These are phyloP conservation scores for Alnus glutinosa DNA, from an alignment of 306 rosid genomes.

Conservation along the genomic window DNA sequence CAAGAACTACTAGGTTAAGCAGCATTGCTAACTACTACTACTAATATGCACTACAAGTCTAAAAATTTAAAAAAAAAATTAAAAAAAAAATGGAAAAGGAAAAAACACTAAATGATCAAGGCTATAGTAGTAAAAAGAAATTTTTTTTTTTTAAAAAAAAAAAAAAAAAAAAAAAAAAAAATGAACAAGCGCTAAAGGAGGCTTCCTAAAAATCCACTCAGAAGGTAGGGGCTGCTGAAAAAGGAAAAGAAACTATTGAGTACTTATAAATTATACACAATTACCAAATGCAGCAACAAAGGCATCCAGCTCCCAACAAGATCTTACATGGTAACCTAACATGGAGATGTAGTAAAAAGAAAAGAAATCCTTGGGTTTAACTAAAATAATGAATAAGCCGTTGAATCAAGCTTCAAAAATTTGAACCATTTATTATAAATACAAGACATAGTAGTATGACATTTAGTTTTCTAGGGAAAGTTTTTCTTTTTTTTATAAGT, in stretches of 20 bases:
- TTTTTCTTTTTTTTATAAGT: too few relatives aligned
- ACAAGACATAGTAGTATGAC: too few relatives aligned
- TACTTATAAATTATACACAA: background rate
- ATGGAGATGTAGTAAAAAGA: background rate
- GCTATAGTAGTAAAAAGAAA: background rate
- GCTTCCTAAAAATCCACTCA: background rate
- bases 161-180: too few relatives aligned
- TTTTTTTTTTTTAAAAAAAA: background rate
- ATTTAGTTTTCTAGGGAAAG: too few relatives aligned
- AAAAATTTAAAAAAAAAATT: background rate
- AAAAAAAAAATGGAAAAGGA: background rate
- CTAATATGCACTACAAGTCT: background rate
- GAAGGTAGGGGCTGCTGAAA: background rate
- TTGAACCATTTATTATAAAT: too few relatives aligned
- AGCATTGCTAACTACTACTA: background rate
- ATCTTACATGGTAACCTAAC: background rate
- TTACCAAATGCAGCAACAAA: background rate
- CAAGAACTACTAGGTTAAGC: background rate
- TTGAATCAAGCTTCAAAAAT: background rate
- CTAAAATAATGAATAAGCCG: background rate
- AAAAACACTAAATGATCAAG: background rate
- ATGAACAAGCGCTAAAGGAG: background rate
- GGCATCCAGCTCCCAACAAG: background rate
- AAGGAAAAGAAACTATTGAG: background rate
- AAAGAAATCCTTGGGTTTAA: background rate